Percentiles rank a stretch among this genome's conserved stretches.
Conservation (phyloP, 768 basidiomycete species). For the Suillus variegatus region DNA sequence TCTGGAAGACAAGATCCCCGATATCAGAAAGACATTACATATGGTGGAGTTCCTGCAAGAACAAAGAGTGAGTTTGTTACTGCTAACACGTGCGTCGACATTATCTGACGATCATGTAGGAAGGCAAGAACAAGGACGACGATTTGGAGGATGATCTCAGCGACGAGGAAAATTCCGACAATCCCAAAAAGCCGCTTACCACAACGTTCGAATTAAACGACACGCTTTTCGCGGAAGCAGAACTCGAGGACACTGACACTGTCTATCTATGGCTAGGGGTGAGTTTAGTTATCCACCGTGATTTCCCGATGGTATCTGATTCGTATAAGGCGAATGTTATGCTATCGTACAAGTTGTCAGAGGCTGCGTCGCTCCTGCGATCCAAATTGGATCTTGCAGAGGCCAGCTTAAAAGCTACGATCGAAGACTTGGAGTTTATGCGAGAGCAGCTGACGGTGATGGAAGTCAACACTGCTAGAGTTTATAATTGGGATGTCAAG, state of each 20-base stretch:
- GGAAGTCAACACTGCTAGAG: constrained; percentile 93
- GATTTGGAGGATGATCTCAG: constrained; percentile 58
- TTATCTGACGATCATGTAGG: constrained; percentile 38
- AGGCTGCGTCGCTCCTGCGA: constrained; percentile 72
- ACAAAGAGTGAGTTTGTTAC: constrained; percentile 53
- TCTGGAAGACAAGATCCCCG: constrained; percentile 93
- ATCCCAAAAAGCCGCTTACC: constrained; percentile 52
- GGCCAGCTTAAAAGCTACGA: constrained; percentile 59
- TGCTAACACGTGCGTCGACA: not conserved
- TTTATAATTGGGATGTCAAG: constrained; percentile 97
- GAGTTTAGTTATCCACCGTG: constrained; percentile 29
- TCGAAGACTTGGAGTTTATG: constrained; percentile 90
- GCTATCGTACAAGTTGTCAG: constrained; percentile 87
- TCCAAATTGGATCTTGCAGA: constrained; percentile 78
- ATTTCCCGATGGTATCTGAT: not conserved
- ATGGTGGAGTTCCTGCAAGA: constrained; percentile 86
- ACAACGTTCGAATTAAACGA: constrained; percentile 97
- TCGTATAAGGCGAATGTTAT: constrained; percentile 87
- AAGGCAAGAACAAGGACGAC: constrained; percentile 55
- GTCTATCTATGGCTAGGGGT: constrained; percentile 98
- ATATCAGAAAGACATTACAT: constrained; percentile 87
- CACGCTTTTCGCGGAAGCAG: constrained; percentile 91
- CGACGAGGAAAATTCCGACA: constrained; percentile 43
- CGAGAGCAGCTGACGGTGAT: constrained; percentile 95
- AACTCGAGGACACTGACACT: constrained; percentile 81